phyloP scores from a whole-genome alignment of 2,329 filamentous ascomycete genomes.

The Arthrinium phaeospermum region DNA sequence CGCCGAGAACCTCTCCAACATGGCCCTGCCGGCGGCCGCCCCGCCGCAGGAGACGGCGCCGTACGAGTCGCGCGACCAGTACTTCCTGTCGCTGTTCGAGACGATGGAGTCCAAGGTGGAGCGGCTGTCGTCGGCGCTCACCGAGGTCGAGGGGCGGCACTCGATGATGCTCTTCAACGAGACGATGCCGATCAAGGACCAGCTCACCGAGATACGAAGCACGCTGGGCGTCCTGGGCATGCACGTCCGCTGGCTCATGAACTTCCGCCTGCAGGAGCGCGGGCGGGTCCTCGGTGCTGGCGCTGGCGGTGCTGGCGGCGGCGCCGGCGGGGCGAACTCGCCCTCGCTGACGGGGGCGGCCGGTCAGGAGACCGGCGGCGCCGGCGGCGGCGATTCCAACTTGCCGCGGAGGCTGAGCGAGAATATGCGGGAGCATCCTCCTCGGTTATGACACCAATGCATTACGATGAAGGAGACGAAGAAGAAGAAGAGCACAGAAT shows the following conservation, averaged over 20 bases:
- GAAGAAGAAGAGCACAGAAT: background rate
- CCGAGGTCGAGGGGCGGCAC: constrained; percentile 64
- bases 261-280: constrained; percentile 56
- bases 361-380: constrained; percentile 32
- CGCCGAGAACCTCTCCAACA: constrained; percentile 33
- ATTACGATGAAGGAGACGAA: background rate
- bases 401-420: constrained; percentile 39
- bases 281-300: constrained; percentile 30
- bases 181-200: constrained; percentile 65
- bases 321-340: constrained; percentile 25
- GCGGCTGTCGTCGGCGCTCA: constrained; percentile 60
- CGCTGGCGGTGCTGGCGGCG: background rate
- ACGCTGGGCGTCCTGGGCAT: constrained; percentile 63
- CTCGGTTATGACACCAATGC: constrained; percentile 32
- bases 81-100: constrained; percentile 52
- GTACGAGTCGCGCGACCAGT: constrained; percentile 49
- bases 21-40: constrained; percentile 29
- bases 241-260: constrained; percentile 65
- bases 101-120: constrained; percentile 62
- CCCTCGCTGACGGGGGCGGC: constrained; percentile 32
- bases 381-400: constrained; percentile 29
- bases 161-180: constrained; percentile 67
- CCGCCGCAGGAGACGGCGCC: constrained; percentile 32
- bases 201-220: constrained; percentile 64
- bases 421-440: constrained; percentile 36